Evolutionary conservation across 768 basidiomycete species (phyloP), one percentile per base, ranked within the genome.

Genomic region (Lactarius vividus): DNA sequence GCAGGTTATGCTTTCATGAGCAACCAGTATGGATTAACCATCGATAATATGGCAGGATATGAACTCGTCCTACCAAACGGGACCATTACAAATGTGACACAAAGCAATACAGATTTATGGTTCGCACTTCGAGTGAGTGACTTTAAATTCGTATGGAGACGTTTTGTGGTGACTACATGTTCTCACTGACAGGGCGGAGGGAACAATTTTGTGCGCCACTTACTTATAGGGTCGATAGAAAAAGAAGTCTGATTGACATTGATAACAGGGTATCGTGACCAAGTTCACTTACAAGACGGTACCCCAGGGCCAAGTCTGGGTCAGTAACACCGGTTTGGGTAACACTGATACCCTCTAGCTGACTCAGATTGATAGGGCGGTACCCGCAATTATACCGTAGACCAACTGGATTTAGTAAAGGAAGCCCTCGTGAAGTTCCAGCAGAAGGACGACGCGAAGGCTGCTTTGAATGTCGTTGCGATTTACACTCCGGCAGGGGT

Each of bases 1-100:
- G 9, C 31, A 33, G 31, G 31, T 33, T 33, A 33, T 42, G 40
- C 40, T 42, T 42, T 20, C 18, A 42, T 18, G 18, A 42, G 40
- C 18, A 42, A 42, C 18, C 40, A 42, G 18, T 42, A 42, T 0
- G 40, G 40, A 42, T 20, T 42, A 8, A 42, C 16, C 18, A 42
- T 42, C 44, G 78, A 79, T 66, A 79, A 77, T 60, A 57, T 79
- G 33, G 64, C 59, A 15, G 71, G 60, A 31, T 72, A 69, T 13
- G 59, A 75, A 56, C 63, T 78, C 10, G 75, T 77, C 16, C 57
- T 74, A 2, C 76, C 77, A 10, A 70, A 71, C 54, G 78, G 78
- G n/a, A 46, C 44, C 44, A 46, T 46, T 4, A 46, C 20, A 3
- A n/a, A 20, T 18, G 44, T 44, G 44, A 44, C 44, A n/a, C 7